Evolutionary conservation across 163 green algal genomes (phyloP).

Genomic region (Coccomyxa subellipsoidea): DNA sequence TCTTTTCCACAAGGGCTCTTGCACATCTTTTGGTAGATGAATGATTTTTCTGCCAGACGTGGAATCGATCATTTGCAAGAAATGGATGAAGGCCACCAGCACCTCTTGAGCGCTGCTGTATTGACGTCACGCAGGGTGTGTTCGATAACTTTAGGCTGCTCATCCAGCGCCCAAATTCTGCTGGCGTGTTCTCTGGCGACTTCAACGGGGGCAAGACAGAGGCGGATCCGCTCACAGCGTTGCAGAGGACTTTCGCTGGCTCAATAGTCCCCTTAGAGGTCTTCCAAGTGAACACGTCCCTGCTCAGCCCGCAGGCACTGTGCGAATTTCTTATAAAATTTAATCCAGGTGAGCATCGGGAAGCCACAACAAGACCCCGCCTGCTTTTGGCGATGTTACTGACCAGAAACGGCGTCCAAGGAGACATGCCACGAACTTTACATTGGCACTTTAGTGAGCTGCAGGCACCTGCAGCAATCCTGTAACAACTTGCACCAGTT

Average conservation of each 20-base stretch:
- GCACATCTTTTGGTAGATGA: too few relatives aligned
- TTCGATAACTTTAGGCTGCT: slow-evolving; percentile 8
- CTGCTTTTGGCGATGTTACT: background rate
- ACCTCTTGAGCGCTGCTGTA: background rate
- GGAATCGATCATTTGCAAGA: background rate
- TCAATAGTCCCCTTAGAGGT: slow-evolving; percentile 19
- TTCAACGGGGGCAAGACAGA: slow-evolving; percentile 11
- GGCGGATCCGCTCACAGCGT: background rate
- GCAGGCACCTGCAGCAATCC: too few relatives aligned
- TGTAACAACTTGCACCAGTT: too few relatives aligned
- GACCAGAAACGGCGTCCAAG: background rate
- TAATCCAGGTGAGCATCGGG: slow-evolving; percentile 15
- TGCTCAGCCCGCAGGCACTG: background rate
- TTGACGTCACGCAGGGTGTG: background rate
- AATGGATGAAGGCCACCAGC: background rate
- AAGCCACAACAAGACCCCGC: background rate
- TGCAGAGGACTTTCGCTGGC: slow-evolving; percentile 26
- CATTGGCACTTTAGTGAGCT: too few relatives aligned
- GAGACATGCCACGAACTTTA: background rate
- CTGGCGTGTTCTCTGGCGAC: slow-evolving; percentile 22
- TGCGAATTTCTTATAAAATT: slow-evolving; percentile 16
- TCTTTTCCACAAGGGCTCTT: too few relatives aligned
- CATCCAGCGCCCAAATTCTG: background rate
- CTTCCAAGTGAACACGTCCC: slow-evolving; percentile 15
- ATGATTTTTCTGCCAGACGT: too few relatives aligned